Evolutionary conservation across 495 filamentous ascomycete genomes (phyloP).

Genomic region (Xylaria grammica): DNA sequence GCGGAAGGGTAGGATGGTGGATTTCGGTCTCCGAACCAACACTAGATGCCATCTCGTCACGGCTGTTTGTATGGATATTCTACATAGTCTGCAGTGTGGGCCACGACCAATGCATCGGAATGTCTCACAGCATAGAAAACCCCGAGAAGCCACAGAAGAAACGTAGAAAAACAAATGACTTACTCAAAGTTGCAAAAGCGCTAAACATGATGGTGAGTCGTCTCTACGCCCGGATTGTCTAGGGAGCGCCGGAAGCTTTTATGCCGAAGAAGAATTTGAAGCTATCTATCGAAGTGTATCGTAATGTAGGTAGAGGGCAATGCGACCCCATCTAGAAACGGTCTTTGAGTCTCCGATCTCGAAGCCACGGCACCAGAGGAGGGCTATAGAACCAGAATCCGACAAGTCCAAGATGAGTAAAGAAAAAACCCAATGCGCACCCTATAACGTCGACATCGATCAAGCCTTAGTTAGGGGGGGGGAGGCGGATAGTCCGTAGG

Average conservation of each 20-base stretch:
- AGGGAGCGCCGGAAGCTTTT: background rate
- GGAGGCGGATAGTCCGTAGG: background rate
- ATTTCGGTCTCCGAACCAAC: conserved; percentile 12
- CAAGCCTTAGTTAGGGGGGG: background rate
- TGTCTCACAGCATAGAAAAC: background rate
- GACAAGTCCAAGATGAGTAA: background rate
- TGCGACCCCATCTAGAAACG: conserved; percentile 5
- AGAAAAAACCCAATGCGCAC: background rate
- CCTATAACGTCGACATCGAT: background rate
- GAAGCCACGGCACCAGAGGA: background rate
- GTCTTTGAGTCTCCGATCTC: background rate
- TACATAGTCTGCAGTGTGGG: conserved; percentile 3
- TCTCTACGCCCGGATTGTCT: conserved; percentile 12
- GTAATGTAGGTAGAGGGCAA: background rate
- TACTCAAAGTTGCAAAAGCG: conserved; percentile 41
- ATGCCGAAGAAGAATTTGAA: background rate
- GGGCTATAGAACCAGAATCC: background rate
- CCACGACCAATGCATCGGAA: conserved; percentile 4
- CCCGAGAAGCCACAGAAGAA: background rate
- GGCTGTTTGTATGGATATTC: background rate
- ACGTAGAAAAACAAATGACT: conserved; percentile 24
- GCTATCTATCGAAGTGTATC: background rate
- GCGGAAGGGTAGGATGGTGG: conserved; percentile 2
- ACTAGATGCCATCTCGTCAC: background rate
- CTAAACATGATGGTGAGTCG: conserved; percentile 37